These are phyloP conservation scores for Herpomyces periplanetae DNA, from an alignment of 2,329 filamentous ascomycete species.

Conservation along the genomic window DNA sequence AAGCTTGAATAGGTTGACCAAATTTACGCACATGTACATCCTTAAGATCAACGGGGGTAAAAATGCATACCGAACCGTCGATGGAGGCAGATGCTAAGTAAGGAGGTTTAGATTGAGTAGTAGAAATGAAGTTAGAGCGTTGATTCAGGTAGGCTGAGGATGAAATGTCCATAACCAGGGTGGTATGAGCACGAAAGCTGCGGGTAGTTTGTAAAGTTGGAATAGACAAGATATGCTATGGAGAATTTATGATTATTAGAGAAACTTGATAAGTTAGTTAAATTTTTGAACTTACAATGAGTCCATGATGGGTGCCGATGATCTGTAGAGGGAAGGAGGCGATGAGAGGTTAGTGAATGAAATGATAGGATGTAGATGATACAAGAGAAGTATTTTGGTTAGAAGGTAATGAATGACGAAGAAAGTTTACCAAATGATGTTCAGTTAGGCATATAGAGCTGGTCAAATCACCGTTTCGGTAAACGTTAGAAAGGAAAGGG, in stretches of 20 bases:
- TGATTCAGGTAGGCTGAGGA: conserved; percentile 25
- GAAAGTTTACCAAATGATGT: conserved; percentile 49
- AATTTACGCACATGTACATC: conserved; percentile 81
- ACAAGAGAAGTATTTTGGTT: conserved; percentile 2
- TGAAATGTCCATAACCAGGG: conserved; percentile 57
- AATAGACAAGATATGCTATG: conserved; percentile 42
- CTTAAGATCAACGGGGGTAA: conserved; percentile 46
- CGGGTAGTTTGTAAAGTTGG: conserved; percentile 43
- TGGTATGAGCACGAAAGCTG: conserved; percentile 65
- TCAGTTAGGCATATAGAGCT: conserved; percentile 61
- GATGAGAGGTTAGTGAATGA: neutral
- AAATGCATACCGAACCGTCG: conserved; percentile 75
- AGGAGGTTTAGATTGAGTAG: conserved; percentile 53
- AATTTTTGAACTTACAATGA: conserved; percentile 24
- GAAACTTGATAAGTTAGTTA: neutral
- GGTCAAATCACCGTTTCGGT: conserved; percentile 77
- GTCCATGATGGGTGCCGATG: conserved; percentile 77
- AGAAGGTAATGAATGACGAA: conserved; percentile 1
- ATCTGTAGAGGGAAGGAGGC: conserved; percentile 17
- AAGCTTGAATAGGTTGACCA: conserved; percentile 55
- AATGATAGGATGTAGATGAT: conserved; percentile 2
- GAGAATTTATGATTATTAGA: conserved; percentile 5
- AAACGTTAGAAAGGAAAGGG: conserved; percentile 33
- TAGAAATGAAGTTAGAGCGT: conserved; percentile 13
- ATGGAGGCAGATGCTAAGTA: conserved; percentile 75